Conservation (phyloP, 1,139 yeast genomes). For the Magnusiomyces paraingens region DNA sequence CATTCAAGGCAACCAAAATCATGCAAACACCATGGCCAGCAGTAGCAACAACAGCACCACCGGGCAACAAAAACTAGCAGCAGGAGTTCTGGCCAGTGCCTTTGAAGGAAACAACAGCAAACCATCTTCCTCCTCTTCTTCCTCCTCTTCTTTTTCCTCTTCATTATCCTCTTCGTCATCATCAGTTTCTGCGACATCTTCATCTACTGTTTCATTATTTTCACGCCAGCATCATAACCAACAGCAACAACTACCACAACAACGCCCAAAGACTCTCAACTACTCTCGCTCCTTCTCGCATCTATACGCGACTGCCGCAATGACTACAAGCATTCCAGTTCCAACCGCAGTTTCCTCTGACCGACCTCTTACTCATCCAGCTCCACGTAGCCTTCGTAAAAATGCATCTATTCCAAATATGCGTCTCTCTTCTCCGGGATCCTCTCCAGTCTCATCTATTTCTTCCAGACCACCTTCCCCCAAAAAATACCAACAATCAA, state of each 20-base stretch:
- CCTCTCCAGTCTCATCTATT: too few species aligned
- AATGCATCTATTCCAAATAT: too few species aligned
- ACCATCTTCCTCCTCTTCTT: background rate
- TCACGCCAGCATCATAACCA: background rate
- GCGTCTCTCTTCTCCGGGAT: too few species aligned
- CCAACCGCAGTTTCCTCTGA: background rate
- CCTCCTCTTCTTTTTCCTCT: constrained; percentile 18
- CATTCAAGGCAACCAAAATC: background rate
- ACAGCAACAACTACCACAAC: background rate
- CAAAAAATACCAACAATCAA: too few species aligned
- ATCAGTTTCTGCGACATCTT: background rate
- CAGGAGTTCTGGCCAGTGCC: too few species aligned
- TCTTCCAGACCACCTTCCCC: too few species aligned
- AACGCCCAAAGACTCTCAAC: background rate
- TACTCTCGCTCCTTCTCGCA: background rate
- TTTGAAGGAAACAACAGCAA: too few species aligned
- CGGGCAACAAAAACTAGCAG: too few species aligned
- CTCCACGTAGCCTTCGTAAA: too few species aligned
- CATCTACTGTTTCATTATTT: background rate
- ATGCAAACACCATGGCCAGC: background rate
- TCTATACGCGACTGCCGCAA: background rate
- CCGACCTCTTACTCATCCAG: background rate
- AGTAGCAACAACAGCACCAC: too few species aligned
- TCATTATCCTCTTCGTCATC: constrained; percentile 5
- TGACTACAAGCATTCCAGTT: constrained; percentile 1